phyloP scores from a whole-genome alignment of 768 basidiomycete genomes.

The Termitomyces sp. region DNA sequence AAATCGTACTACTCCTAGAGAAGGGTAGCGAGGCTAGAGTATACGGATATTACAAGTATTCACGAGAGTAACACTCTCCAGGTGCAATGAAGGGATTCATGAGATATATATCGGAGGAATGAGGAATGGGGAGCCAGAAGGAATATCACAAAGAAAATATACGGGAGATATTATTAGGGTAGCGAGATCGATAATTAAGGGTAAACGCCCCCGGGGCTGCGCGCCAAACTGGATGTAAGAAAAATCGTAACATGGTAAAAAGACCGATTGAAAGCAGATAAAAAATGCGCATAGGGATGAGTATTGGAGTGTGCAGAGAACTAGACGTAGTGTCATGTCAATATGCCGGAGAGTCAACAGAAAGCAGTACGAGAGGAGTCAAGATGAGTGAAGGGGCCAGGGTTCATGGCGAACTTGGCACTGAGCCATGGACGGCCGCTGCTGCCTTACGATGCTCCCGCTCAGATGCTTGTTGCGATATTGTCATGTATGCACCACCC shows the following conservation, averaged over 20 bases:
- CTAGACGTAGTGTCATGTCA: constrained; percentile 8
- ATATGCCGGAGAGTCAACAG: constrained; percentile 17
- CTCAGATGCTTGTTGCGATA: constrained; percentile 77
- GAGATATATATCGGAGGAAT: constrained; percentile 13
- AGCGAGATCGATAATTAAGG: constrained; percentile 13
- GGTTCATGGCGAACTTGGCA: constrained; percentile 20
- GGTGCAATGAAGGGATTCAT: constrained; percentile 7
- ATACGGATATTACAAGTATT: constrained; percentile 27
- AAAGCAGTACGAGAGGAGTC: constrained; percentile 17
- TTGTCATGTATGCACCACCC: constrained; percentile 82
- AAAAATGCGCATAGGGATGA: constrained; percentile 17
- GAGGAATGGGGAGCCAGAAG: constrained; percentile 12
- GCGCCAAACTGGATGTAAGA: constrained; percentile 16
- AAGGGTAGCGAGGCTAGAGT: constrained; percentile 20
- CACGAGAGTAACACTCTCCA: constrained; percentile 9
- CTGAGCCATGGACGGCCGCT: constrained; percentile 8
- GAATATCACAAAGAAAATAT: constrained; percentile 21
- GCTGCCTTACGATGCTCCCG: constrained; percentile 43
- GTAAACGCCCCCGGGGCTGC: constrained; percentile 21
- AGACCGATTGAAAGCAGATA: constrained; percentile 5
- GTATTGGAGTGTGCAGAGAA: constrained; percentile 3
- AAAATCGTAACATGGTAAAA: constrained; percentile 8
- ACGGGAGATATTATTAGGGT: constrained; percentile 7
- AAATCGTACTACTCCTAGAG: constrained; percentile 11
- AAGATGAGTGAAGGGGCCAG: constrained; percentile 9